Percentiles rank a stretch among this genome's conserved stretches.
phyloP scores from a whole-genome alignment of 192 early-diverging fungal genomes.

The Gamsiella multidivaricata region DNA sequence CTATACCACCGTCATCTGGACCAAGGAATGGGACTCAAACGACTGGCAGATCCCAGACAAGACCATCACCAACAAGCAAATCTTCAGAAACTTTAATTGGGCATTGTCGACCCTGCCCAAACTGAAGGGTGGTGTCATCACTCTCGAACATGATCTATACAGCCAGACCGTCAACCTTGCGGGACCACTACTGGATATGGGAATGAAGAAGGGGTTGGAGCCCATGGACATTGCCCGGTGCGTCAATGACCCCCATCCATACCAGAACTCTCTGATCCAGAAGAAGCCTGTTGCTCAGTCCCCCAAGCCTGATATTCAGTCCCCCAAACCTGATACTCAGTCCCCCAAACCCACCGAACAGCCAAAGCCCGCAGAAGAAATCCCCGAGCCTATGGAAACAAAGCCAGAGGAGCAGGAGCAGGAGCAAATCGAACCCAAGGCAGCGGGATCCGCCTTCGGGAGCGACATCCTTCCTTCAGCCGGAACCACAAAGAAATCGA shows the following conservation, averaged over 20 bases:
- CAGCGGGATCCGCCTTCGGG: no score
- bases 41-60: constrained; percentile 62
- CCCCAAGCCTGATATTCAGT: not conserved
- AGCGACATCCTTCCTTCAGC: no score
- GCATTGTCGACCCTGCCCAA: constrained; percentile 58
- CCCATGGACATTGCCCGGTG: constrained; percentile 52
- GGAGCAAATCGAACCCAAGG: no score
- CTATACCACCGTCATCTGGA: constrained; percentile 64
- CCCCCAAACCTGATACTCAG: no score
- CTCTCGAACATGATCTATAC: constrained; percentile 66
- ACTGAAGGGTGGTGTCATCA: constrained; percentile 58
- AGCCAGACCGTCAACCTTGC: constrained; percentile 61
- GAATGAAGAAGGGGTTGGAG: constrained; percentile 44
- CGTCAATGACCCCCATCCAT: constrained; percentile 38
- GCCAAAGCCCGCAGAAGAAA: not conserved
- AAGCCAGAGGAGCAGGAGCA: no score
- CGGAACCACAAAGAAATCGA: not conserved
- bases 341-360: not conserved
- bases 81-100: constrained; percentile 51
- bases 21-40: constrained; percentile 61
- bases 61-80: constrained; percentile 34
- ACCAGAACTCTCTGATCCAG: constrained; percentile 41
- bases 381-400: not conserved
- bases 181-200: constrained; percentile 45
- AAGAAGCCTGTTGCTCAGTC: constrained; percentile 11